Evolutionary conservation across 305 asterid species (phyloP), one percentile per base, ranked within the genome.

Genomic region (Fraxinus angustifolia): DNA sequence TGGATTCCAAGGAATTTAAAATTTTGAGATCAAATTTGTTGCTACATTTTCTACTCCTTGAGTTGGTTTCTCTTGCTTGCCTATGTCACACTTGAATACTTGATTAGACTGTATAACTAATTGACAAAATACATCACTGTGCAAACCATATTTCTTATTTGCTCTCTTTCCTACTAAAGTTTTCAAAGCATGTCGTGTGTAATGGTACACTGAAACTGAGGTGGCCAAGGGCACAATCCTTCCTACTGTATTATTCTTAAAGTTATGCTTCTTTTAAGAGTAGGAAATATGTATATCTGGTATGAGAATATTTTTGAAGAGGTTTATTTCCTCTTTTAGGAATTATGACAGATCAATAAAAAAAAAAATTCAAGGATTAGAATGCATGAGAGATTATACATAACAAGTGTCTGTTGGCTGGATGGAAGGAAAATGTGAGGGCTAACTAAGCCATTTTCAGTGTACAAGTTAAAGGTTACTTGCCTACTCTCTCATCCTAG

Each of bases 41-140:
- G 78, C 83, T 70, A 75, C 67, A 6, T 65, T 77, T 65, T 77
- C 78, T 31, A 62, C 31, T 53, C 80, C 42, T 78, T 35, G 74
- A 73, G 50, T 70, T 62, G 73, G 80, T 81, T 62, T 84, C 73
- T 65, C 48, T 75, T 75, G 86, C 73, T 84, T 80, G 78, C 73
- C 78, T 70, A 21, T 48, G 58, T 34, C 45, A 8, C 31, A 67
- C 72, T 62, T 71, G 30, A 72, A 67, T 78, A 48, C 34, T 80
- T 40, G 36, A 62, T 70, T 53, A 65, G 74, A 79, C 74, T 33
- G 45, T 58, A 7, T 53, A 65, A 65, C 33, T 58, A 82, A 33
- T 76, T 60, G 74, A 50, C 48, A 56, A 78, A 79, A 71, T 78
- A 78, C 81, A 36, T 82, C 71, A 75, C 42, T 30, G 81, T 31